Evolutionary conservation across 805 yeast genomes (phyloP), one percentile per base, ranked within the genome.

Genomic region (Barnettozyma californica): DNA sequence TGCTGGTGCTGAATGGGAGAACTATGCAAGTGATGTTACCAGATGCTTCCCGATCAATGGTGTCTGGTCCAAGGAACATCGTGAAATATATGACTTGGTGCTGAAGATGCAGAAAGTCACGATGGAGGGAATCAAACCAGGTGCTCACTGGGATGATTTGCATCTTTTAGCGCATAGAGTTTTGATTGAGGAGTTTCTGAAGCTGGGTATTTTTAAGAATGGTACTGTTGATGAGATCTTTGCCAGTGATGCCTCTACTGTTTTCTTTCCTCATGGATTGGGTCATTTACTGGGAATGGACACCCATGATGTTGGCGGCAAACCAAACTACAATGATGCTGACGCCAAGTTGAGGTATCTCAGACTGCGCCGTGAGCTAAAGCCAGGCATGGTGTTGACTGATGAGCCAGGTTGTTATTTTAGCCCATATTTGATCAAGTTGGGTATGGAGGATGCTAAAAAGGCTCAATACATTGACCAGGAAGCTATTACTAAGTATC

Each of bases 1-100:
- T 69, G 97, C 98, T 9, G 99, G 99, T 48, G 96, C 97, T 2
- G 98, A 92, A 68, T 92, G 97, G 97, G 78, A 80, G 54, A 82
- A 88, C 64, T 92, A 92, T 66, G 91, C 97, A 2, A 75, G 89
- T 40, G 99, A 92, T 64, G 97, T 94, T 39, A 94, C 99, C 14
- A 78, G 99, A 63, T 87, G 95, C 63, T 92, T 90, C 78, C 99
- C 99, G 26, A 81, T 89, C 47, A 77, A 74, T 53, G 99, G 99
- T 7, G 81, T 83, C 47, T 92, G 96, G 90, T 79, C 91, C 9
- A 78, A 77, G 53, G 98, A 94, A 62, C 95, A 92, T 59, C 75
- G 87, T 55, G 87, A 78, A 48, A 83, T 92, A 42, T 92, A 94
- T 63, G 80, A 81, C 33, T 70, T 84, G 8, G 99, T 94, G 2